phyloP scores from a whole-genome alignment of 2,329 filamentous ascomycete species.

The Beauveria pseudobassiana region DNA sequence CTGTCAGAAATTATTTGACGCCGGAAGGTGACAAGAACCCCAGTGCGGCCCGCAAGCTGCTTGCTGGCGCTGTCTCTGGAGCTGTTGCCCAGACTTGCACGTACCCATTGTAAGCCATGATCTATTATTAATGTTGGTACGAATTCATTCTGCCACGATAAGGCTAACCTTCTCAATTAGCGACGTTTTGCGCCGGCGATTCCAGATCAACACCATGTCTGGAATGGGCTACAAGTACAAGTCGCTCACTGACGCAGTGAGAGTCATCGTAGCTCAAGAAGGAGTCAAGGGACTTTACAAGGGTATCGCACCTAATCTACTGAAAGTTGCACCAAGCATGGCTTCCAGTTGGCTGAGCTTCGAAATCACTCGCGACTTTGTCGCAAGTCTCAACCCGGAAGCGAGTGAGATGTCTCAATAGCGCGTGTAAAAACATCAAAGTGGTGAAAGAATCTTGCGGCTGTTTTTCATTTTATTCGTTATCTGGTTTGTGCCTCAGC shows the following conservation, averaged over 20 bases:
- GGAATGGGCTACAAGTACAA: slow-evolving; percentile 97
- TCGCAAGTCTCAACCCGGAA: slow-evolving; percentile 54
- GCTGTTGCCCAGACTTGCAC: slow-evolving; percentile 96
- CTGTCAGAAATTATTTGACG: slow-evolving; percentile 74
- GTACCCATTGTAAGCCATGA: slow-evolving; percentile 80
- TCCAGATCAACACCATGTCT: slow-evolving; percentile 99
- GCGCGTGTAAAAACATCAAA: neutral
- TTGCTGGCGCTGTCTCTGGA: slow-evolving; percentile 88
- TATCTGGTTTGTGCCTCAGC: neutral
- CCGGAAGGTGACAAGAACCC: slow-evolving; percentile 83
- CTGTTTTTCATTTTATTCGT: neutral
- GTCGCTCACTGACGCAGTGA: slow-evolving; percentile 74
- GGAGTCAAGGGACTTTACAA: slow-evolving; percentile 86
- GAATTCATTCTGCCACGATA: neutral
- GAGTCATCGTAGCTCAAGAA: slow-evolving; percentile 74
- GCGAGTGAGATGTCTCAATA: slow-evolving; percentile 17
- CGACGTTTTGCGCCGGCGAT: slow-evolving; percentile 85
- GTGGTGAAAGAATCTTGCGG: neutral
- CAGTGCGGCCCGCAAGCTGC: slow-evolving; percentile 68
- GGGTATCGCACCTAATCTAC: slow-evolving; percentile 86
- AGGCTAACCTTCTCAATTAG: slow-evolving; percentile 36
- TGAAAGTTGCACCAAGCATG: slow-evolving; percentile 98
- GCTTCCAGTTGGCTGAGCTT: slow-evolving; percentile 97
- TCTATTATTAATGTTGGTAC: neutral
- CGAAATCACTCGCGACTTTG: slow-evolving; percentile 83